Evolutionary conservation across 106 monocot genomes (phyloP), one percentile per base, ranked within the genome.

Genomic region (Phalaenopsis equestris): DNA sequence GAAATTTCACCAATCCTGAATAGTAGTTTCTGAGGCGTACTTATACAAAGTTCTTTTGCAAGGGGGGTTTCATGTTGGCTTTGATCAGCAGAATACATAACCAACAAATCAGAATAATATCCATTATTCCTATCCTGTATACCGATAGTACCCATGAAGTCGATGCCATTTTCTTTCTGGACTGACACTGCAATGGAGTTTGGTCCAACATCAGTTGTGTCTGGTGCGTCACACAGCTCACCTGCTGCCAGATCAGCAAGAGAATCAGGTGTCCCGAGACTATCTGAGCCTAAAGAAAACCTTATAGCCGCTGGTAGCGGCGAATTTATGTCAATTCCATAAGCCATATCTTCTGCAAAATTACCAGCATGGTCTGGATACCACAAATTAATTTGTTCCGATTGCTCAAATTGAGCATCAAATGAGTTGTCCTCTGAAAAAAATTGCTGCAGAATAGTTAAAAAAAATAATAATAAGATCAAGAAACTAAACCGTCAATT

Each of bases 1-100:
- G 86, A 90, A 37, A 96, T 85, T 82, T 91, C 93, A 80, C 76
- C 84, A 76, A 93, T 90, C 72, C 79, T 88, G 78, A 93, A 93
- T 38, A 45, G 55, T 41, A 82, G 83, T 30, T 87, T 93, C 75
- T 87, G 80, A 43, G 67, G 84, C 57, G 79, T 52, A 8, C 84
- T 81, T 76, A 86, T 57, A 79, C 78, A 84, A 79, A 85, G 75
- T 57, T 85, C 86, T 14, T 48, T 56, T 52, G 49, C 68, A 36
- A 81, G 81, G n/a, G 83, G 56, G 30, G 48, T 11, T 85, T 41
- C 76, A 86, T 84, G 81, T 18, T 90, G 90, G 70, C 46, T 81
- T 56, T 84, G 75, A 43, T 89, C 91, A 81, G 86, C 91, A 81
- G 86, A 86, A 80, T 65, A 85, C 38, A 81, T 79, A 2, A n/a